These are phyloP conservation scores for Ricinus communis DNA, from an alignment of 345 rosid genomes.

Conservation along the genomic window DNA sequence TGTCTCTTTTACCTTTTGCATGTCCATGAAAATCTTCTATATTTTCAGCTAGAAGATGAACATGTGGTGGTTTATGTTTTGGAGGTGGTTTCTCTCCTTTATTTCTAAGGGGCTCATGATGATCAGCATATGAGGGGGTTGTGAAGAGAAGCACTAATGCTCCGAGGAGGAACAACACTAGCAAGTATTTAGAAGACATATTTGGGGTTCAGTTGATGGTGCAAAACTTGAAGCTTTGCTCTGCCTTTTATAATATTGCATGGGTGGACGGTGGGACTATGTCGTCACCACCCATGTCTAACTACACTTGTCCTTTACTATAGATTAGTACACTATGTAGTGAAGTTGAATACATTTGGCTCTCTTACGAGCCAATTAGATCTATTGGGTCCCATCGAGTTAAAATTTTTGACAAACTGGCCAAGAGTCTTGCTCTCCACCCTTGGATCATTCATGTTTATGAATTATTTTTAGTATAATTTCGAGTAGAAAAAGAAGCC, in stretches of 20 bases:
- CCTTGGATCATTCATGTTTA: not conserved
- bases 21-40: not conserved
- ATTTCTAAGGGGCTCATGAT: not conserved
- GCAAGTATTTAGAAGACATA: constrained; percentile 12
- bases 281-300: constrained; percentile 1
- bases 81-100: not conserved
- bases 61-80: not conserved
- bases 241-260: not conserved
- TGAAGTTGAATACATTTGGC: too few relatives aligned
- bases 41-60: not conserved
- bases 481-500: too few relatives aligned
- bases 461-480: not conserved
- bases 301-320: not conserved
- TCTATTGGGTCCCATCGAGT: not conserved
- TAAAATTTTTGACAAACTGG: not conserved
- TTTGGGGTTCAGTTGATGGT: not conserved
- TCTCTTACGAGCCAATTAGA: too few relatives aligned
- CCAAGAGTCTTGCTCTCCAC: not conserved
- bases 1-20: not conserved
- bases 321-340: not conserved
- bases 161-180: constrained; percentile 11
- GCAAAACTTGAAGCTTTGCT: not conserved
- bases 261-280: not conserved
- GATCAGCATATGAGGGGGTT: constrained; percentile 11
- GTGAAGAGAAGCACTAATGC: not conserved